These are phyloP conservation scores for Lecanosticta acicola DNA, from an alignment of 2,329 filamentous ascomycete genomes.

Conservation along the genomic window DNA sequence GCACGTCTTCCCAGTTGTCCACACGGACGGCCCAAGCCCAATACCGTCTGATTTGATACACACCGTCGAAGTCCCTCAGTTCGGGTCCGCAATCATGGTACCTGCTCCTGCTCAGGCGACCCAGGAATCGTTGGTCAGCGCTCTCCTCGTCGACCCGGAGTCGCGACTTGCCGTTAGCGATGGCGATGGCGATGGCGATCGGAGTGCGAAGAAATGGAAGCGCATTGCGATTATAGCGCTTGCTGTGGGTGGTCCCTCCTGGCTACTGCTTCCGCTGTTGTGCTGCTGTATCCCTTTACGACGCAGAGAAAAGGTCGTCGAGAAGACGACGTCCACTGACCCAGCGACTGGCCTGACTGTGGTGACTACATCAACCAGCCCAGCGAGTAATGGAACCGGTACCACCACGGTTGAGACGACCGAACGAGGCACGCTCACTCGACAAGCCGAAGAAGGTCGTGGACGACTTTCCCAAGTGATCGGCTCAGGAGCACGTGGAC, in stretches of 20 bases:
- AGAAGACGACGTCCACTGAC: neutral
- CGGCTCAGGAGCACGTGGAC: neutral
- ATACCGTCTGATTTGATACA: too few relatives aligned
- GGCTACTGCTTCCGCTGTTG: neutral
- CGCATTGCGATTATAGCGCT: neutral
- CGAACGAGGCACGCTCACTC: constrained; percentile 17
- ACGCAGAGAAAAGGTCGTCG: neutral
- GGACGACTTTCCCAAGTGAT: constrained; percentile 19
- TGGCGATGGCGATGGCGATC: neutral
- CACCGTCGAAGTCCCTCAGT: too few relatives aligned
- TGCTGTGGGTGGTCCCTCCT: neutral
- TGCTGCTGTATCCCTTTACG: too few relatives aligned
- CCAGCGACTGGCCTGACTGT: neutral
- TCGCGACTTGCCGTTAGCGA: neutral
- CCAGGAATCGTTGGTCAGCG: neutral
- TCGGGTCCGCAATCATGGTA: too few relatives aligned
- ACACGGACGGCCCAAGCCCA: too few relatives aligned
- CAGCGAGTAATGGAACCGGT: neutral
- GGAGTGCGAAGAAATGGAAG: neutral
- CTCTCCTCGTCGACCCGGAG: neutral
- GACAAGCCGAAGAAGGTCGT: constrained; percentile 26
- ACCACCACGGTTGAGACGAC: neutral
- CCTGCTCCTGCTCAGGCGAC: too few relatives aligned
- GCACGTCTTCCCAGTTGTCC: neutral
- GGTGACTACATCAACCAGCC: neutral